Percentiles rank a stretch among this genome's conserved stretches.
Evolutionary conservation across 805 yeast species (phyloP).

Genomic region (Pichia paraexigua): DNA sequence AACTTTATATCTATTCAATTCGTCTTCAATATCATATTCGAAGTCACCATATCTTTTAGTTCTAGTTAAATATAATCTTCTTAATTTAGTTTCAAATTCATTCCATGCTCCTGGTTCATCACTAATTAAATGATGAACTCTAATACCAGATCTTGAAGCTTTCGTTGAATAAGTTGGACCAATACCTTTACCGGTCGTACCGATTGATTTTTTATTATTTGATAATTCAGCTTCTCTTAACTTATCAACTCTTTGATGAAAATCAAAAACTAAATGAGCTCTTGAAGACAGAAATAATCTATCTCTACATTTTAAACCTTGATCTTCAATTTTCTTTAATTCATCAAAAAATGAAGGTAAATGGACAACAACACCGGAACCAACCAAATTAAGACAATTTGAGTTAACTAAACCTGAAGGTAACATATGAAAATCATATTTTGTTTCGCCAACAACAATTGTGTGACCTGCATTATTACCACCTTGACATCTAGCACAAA

Average conservation of each 20-base stretch:
- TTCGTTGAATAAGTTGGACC: constrained; percentile 98
- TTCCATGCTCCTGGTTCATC: constrained; percentile 90
- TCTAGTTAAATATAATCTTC: constrained; percentile 73
- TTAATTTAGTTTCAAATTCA: constrained; percentile 72
- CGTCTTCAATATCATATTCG: constrained; percentile 77
- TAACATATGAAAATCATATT: constrained; percentile 97
- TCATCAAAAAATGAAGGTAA: constrained; percentile 89
- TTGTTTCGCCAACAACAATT: constrained; percentile 79
- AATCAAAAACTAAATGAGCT: constrained; percentile 94
- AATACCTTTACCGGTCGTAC: constrained; percentile 98
- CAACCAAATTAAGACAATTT: constrained; percentile 81
- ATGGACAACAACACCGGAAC: constrained; percentile 95
- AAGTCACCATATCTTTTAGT: constrained; percentile 88
- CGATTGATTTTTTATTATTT: constrained; percentile 74
- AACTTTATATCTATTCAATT: constrained; percentile 66
- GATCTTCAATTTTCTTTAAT: constrained; percentile 67
- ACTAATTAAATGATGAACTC: constrained; percentile 92
- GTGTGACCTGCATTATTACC: constrained; percentile 99
- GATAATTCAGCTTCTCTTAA: constrained; percentile 88
- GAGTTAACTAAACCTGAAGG: constrained; percentile 98
- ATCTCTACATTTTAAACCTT: constrained; percentile 70
- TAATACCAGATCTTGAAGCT: constrained; percentile 91
- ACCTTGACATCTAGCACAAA: constrained; percentile 97
- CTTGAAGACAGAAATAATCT: constrained; percentile 85
- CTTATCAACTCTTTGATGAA: constrained; percentile 96